phyloP scores from a whole-genome alignment of 208 protist genomes.

The Phytomonas francai region DNA sequence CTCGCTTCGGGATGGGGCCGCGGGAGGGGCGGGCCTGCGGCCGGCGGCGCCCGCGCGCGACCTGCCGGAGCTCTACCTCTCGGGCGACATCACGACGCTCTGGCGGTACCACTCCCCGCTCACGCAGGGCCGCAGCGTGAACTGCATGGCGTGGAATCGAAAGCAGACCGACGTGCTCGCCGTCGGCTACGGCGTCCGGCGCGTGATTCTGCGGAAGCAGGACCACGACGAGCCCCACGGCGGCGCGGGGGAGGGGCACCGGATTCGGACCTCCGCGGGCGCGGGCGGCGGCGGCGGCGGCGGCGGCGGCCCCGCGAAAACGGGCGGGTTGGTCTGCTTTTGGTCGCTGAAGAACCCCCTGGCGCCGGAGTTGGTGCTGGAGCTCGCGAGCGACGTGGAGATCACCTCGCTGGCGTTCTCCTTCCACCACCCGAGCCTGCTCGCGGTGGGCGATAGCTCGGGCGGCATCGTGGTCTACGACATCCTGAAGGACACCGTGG shows the following conservation, averaged over 20 bases:
- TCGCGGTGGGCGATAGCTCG: slow-evolving; percentile 90
- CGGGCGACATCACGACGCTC: slow-evolving; percentile 54
- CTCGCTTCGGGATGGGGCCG: neutral
- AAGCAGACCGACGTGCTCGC: slow-evolving; percentile 80
- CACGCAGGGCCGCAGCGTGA: slow-evolving; percentile 72
- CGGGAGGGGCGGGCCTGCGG: neutral
- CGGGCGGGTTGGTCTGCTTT: slow-evolving; percentile 88
- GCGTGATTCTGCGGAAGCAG: neutral
- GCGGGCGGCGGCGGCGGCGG: neutral
- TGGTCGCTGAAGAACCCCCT: slow-evolving; percentile 96
- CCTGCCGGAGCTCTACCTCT: slow-evolving; percentile 24
- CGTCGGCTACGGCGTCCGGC: slow-evolving; percentile 35
- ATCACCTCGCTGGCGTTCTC: slow-evolving; percentile 92
- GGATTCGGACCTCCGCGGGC: neutral
- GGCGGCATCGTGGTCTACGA: slow-evolving; percentile 93
- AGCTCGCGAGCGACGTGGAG: slow-evolving; percentile 60
- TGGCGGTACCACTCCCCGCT: slow-evolving; percentile 82
- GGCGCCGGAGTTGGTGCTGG: slow-evolving; percentile 84
- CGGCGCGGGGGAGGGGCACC: too few relatives aligned
- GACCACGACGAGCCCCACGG: slow-evolving; percentile 3
- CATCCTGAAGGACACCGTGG: slow-evolving; percentile 70
- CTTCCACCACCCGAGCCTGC: slow-evolving; percentile 81
- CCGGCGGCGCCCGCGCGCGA: neutral
- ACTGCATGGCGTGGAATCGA: slow-evolving; percentile 90
- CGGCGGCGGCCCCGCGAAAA: slow-evolving; percentile 1